These are phyloP conservation scores for Gautieria morchelliformis DNA, from an alignment of 768 basidiomycete species.

Conservation along the genomic window DNA sequence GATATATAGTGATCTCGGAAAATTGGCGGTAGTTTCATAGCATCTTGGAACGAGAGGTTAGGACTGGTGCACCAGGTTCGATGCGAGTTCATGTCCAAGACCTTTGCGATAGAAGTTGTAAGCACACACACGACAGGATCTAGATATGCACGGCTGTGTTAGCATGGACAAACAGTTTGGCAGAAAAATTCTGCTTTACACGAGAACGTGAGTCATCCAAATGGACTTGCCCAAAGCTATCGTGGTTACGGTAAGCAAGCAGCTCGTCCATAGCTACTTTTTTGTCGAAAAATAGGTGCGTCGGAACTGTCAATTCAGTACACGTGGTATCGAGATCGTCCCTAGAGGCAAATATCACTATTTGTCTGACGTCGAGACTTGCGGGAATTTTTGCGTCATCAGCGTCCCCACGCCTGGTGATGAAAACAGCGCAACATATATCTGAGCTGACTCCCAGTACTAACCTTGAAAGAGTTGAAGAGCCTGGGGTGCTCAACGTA, in stretches of 20 bases:
- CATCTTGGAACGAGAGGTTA: too few species aligned
- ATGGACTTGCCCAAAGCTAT: conserved; percentile 40
- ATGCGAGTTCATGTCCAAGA: conserved; percentile 34
- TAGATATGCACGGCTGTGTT: conserved; percentile 45
- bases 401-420: not conserved
- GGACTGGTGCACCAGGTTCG: too few species aligned
- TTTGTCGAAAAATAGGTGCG: conserved; percentile 19
- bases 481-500: not conserved
- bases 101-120: conserved; percentile 40
- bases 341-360: conserved; percentile 18
- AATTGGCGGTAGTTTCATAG: too few species aligned
- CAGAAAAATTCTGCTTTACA: not conserved
- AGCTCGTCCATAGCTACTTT: conserved; percentile 47
- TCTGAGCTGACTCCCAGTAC: too few species aligned
- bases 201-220: conserved; percentile 33
- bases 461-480: not conserved
- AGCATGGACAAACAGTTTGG: not conserved
- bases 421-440: not conserved
- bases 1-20: too few species aligned
- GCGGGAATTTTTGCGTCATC: not conserved
- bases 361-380: not conserved
- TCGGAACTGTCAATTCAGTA: conserved; percentile 35
- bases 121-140: conserved; percentile 29
- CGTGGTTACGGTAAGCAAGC: conserved; percentile 37
- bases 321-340: conserved; percentile 52